Evolutionary conservation across 371 early-diverging fungal species (phyloP), one percentile per base, ranked within the genome.

Genomic region (Mortierella sp.): DNA sequence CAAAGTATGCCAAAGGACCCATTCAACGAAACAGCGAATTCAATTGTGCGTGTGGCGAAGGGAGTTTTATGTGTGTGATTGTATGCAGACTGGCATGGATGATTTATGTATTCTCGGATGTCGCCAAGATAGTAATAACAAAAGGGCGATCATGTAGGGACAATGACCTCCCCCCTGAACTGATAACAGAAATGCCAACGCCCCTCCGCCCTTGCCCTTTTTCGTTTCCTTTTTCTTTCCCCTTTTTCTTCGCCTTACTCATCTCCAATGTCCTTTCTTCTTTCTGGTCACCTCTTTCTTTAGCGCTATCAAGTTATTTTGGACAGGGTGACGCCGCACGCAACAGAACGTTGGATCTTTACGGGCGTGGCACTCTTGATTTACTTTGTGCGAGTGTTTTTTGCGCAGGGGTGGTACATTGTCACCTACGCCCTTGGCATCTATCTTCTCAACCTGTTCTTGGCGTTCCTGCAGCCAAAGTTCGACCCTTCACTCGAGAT

Each of bases 391-490:
- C 93, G 99, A 41, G 94, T 97, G 26, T 87, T 97, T 47, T 66
- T 90, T 50, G 91, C 93, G 10, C 94, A 97, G 77, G 98, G 98
- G 22, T 99, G 96, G 96, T 99, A 97, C 85, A 97, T 99, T 82
- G 95, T 97, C 70, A 94, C 95, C 80, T 95, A 80, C 86, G 94
- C 93, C 34, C 89, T 96, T 73, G 97, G 96, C 31, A 99, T 99
- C 73, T 99, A 98, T 86, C 89, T 98, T 66, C 91, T 99, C 71
- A 98, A 98, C 79, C 86, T 97, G 58, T 97, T 98, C 86, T 88
- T 98, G 70, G 96, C 96, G 11, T 99, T 99, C 85, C 86, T 99
- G 78, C 94, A 95, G 79, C 99, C 99, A 45, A 98, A 98, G 85
- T 94, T 98, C 80, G 98, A 97, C 79, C 97, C 99, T 9, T 96